Conservation (phyloP, 78 protist genomes). For the Dictyostelium intermedium region DNA sequence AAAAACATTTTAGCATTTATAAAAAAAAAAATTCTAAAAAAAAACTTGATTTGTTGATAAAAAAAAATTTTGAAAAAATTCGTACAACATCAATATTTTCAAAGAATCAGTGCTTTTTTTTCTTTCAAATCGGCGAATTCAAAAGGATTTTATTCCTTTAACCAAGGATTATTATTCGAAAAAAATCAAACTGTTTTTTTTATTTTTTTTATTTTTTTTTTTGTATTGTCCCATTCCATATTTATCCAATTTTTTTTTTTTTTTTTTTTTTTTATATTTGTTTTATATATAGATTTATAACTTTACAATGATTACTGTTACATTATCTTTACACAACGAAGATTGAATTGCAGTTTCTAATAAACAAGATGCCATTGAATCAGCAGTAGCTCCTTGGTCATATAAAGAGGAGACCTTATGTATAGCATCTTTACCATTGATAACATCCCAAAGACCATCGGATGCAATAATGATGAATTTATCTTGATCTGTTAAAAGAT, state of each 20-base stretch:
- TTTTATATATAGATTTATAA: slow-evolving; percentile 8
- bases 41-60: no score
- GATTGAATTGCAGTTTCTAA: slow-evolving; percentile 29
- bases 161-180: no score
- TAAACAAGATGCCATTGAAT: slow-evolving; percentile 35
- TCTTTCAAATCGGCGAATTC: no score
- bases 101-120: no score
- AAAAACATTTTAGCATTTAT: no score
- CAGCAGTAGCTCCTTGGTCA: background rate
- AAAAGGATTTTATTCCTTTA: no score
- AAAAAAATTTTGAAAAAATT: no score
- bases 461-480: slow-evolving; percentile 65
- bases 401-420: background rate
- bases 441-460: slow-evolving; percentile 81
- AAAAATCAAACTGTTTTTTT: no score
- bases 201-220: background rate
- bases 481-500: slow-evolving; percentile 23
- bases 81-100: no score
- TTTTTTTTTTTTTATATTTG: background rate
- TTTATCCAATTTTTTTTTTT: background rate
- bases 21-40: no score
- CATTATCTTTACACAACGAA: slow-evolving; percentile 75
- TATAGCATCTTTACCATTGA: slow-evolving; percentile 49
- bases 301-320: slow-evolving; percentile 69
- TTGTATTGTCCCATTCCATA: no score